These are phyloP conservation scores for Nakazawaea ishiwadae DNA, from an alignment of 805 yeast species.

Conservation along the genomic window DNA sequence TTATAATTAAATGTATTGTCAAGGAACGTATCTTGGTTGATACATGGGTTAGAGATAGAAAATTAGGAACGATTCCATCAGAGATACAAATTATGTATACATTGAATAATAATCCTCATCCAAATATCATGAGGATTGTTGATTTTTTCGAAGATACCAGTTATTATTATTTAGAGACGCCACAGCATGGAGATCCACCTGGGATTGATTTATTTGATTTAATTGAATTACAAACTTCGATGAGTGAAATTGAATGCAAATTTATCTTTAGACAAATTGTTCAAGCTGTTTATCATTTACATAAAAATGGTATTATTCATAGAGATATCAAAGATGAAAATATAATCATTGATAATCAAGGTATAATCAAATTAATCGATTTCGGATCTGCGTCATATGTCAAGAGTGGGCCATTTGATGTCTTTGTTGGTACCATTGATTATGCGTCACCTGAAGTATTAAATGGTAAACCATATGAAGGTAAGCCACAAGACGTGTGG, in stretches of 20 bases:
- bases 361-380: constrained; percentile 81
- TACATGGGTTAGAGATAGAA: constrained; percentile 94
- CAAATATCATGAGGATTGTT: constrained; percentile 76
- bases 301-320: constrained; percentile 82
- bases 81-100: constrained; percentile 91
- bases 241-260: constrained; percentile 76
- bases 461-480: constrained; percentile 83
- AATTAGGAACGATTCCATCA: constrained; percentile 90
- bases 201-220: constrained; percentile 91
- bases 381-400: constrained; percentile 94
- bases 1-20: constrained; percentile 83
- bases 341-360: constrained; percentile 78
- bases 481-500: constrained; percentile 96
- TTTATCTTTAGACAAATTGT: constrained; percentile 76
- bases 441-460: constrained; percentile 97
- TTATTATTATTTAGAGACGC: constrained; percentile 87
- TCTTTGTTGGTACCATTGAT: constrained; percentile 95
- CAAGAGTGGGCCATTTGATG: constrained; percentile 91
- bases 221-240: constrained; percentile 78
- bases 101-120: constrained; percentile 75
- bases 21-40: constrained; percentile 92
- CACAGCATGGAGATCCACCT: constrained; percentile 84
- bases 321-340: constrained; percentile 96
- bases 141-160: constrained; percentile 92
- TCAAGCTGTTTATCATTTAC: constrained; percentile 77